A percentile compares a stretch with the other conserved stretches of the same genome.
Evolutionary conservation across 1,139 yeast genomes (phyloP).

Genomic region (Candida gigantensis): DNA sequence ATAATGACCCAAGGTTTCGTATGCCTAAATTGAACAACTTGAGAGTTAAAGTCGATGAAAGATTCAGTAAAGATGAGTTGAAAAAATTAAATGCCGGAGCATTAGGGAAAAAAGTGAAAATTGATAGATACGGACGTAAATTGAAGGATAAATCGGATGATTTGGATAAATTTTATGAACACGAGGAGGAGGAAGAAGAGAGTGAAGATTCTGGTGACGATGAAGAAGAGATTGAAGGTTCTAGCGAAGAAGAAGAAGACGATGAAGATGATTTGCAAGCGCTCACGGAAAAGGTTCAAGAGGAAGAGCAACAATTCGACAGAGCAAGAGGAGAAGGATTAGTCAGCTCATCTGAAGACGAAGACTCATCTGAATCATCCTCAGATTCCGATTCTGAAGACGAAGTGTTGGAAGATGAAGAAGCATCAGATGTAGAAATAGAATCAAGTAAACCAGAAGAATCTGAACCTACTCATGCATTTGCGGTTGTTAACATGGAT

Average conservation of each 20-base stretch:
- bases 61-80: slow-evolving; percentile 77
- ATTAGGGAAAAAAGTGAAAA: slow-evolving; percentile 53
- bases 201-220: slow-evolving; percentile 20
- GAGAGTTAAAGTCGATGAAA: slow-evolving; percentile 79
- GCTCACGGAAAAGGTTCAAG: slow-evolving; percentile 15
- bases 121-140: slow-evolving; percentile 87
- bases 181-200: slow-evolving; percentile 34
- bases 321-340: slow-evolving; percentile 72
- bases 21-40: slow-evolving; percentile 68
- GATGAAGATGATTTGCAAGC: slow-evolving; percentile 21
- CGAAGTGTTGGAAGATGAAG: slow-evolving; percentile 19
- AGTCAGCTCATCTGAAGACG: slow-evolving; percentile 21
- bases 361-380: slow-evolving; percentile 26
- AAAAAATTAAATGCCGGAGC: slow-evolving; percentile 55
- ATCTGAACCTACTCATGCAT: slow-evolving; percentile 78
- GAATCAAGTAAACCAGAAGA: slow-evolving; percentile 70
- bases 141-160: slow-evolving; percentile 40
- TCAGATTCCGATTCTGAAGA: slow-evolving; percentile 33
- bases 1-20: slow-evolving; percentile 86
- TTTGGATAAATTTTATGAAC: slow-evolving; percentile 66
- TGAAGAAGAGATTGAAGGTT: slow-evolving; percentile 22
- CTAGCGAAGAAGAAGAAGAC: slow-evolving; percentile 22
- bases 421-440: slow-evolving; percentile 35
- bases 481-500: slow-evolving; percentile 95
- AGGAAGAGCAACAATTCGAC: slow-evolving; percentile 40